Evolutionary conservation across 805 yeast species (phyloP), one percentile per base, ranked within the genome.

Genomic region (Kuraishia floccosa): DNA sequence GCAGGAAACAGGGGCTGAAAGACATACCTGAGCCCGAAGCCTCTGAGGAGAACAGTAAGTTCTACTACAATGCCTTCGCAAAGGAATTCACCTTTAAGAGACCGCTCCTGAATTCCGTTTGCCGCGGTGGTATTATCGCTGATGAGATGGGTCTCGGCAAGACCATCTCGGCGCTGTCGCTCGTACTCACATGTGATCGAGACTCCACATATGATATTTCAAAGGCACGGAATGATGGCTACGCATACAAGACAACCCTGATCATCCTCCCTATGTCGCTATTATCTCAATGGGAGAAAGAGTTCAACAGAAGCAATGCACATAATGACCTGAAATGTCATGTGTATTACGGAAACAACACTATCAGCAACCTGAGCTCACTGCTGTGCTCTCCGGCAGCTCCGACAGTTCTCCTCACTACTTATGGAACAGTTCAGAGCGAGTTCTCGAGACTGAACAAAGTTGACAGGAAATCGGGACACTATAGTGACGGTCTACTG

Each of bases 141-240:
- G 97, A 87, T 56, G 97, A 87, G 50, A 87, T 87, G 97, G 97
- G 97, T 0, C 61, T 87, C 6, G 97, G 97, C 26, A 87, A 87
- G 48, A 87, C 97, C 0, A 80, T 87, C 16, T 80, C 94, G 1
- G 73, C 94, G 0, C 53, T 85, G 31, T 68, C 96, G 0, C 54
- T 89, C 30, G 63, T 87, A 9, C 72, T 79, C 34, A 65, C 83
- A 0, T 49, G 42, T 28, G 87, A 80, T 43, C 34, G 47, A 10
- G 32, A 31, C 4, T 21, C 27, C 24, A 24, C 7, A 35, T n/a
- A n/a, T n/a, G n/a, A n/a, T n/a, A 38, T 17, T 34, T 37, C 24
- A 25, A 38, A 5, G 22, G 32, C 24, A 29, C 36, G 18, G 21
- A 25, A 24, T 30, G 50, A 43, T 24, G 55, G 60, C 3, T 80